Conservation (phyloP, 2,329 filamentous ascomycete species). For the Fusarium odoratissimum region DNA sequence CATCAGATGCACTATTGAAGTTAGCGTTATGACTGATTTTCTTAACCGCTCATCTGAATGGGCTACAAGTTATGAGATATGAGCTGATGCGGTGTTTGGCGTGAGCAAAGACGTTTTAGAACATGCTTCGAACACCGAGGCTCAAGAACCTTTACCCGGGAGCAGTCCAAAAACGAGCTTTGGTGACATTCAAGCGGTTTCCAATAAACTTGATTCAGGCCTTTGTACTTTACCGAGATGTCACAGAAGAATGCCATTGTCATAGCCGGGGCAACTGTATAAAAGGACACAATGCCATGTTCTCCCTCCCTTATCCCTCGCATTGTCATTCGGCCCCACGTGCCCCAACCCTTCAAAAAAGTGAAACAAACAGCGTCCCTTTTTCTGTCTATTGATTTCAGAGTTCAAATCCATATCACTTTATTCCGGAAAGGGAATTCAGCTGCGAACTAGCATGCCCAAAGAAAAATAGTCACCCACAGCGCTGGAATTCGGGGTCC, state of each 20-base stretch:
- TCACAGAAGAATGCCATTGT: not conserved
- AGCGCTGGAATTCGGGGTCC: not conserved
- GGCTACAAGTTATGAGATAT: not conserved
- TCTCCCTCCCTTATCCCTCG: not conserved
- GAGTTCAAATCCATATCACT: not conserved
- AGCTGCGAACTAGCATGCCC: not conserved
- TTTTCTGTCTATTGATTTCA: not conserved
- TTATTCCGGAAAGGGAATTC: not conserved
- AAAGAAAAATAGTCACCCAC: not conserved
- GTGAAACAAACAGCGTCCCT: not conserved
- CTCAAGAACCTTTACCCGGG: not conserved
- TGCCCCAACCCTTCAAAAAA: not conserved
- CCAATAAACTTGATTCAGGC: not conserved
- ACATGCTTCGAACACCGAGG: too few relatives aligned
- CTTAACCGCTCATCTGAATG: fast-evolving
- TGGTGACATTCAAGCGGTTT: not conserved
- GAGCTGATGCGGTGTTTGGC: not conserved
- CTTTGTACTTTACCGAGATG: not conserved
- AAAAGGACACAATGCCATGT: not conserved
- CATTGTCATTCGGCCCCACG: not conserved
- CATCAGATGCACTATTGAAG: fast-evolving
- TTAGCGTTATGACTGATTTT: fast-evolving
- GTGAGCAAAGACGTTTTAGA: too few relatives aligned
- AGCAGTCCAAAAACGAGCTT: not conserved
- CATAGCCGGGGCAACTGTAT: not conserved